These are phyloP conservation scores for Platanthera guangdongensis DNA, from an alignment of 106 monocot species.

Conservation along the genomic window DNA sequence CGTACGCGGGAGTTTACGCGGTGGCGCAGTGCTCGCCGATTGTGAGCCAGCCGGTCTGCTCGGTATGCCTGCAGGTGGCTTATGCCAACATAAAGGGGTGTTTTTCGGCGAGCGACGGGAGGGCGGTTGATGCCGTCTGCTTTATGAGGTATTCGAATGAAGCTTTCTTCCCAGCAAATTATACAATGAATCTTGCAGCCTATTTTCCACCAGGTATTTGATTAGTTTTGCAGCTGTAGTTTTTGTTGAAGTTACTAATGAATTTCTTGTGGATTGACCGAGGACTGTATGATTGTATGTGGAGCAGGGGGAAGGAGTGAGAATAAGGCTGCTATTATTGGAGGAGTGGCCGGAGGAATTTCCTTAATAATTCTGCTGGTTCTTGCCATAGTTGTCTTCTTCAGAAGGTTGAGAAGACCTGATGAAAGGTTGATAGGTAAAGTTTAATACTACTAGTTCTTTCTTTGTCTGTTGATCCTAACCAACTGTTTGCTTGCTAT, in stretches of 20 bases:
- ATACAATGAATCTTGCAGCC: conserved; percentile 32
- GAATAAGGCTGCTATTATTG: conserved; percentile 28
- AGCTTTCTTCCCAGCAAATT: conserved; percentile 38
- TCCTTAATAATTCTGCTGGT: conserved; percentile 12
- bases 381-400: conserved; percentile 16
- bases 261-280: background rate
- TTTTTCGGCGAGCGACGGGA: conserved; percentile 24
- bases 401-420: conserved; percentile 13
- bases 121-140: conserved; percentile 53
- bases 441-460: background rate
- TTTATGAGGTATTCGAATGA: conserved; percentile 56
- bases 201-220: conserved; percentile 12
- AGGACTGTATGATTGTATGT: background rate
- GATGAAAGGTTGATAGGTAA: conserved; percentile 22
- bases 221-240: background rate
- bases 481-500: too few species aligned
- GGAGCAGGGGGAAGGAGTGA: conserved; percentile 23
- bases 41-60: conserved; percentile 25
- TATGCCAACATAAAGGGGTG: conserved; percentile 35
- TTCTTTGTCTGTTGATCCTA: too few species aligned
- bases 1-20: conserved; percentile 22
- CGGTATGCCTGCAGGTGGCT: conserved; percentile 42
- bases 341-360: conserved; percentile 29
- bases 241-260: background rate
- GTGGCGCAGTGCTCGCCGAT: conserved; percentile 51